A percentile compares a stretch with the other conserved stretches of the same genome.
phyloP scores from a whole-genome alignment of 208 protist species.

The Crithidia acanthocephali region DNA sequence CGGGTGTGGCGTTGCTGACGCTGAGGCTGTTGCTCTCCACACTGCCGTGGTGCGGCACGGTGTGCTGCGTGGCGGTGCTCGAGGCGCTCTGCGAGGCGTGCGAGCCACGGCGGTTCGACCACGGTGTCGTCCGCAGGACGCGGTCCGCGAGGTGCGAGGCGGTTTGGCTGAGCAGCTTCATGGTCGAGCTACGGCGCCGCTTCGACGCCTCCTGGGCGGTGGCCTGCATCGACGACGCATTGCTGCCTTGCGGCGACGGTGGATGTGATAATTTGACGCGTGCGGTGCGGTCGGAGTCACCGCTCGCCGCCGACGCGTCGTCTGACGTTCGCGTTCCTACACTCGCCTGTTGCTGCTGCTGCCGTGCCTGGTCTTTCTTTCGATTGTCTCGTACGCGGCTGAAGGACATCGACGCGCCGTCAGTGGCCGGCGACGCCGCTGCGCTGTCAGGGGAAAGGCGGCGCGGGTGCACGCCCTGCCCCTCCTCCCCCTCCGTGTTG shows the following conservation, averaged over 20 bases:
- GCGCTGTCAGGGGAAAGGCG: no score
- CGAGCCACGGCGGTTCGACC: background rate
- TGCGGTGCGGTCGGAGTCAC: no score
- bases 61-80: background rate
- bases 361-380: no score
- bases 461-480: no score
- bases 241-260: background rate
- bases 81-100: background rate
- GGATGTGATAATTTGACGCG: background rate
- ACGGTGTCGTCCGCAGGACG: background rate
- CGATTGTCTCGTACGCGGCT: no score
- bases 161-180: background rate
- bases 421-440: no score
- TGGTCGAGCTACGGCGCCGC: background rate
- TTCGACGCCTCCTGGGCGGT: background rate
- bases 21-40: background rate
- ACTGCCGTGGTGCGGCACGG: background rate
- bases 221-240: background rate
- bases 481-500: background rate
- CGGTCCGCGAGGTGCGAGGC: slow-evolving; percentile 1
- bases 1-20: background rate
- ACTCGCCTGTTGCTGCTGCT: no score
- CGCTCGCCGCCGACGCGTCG: no score
- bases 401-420: no score
- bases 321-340: no score